phyloP scores from a whole-genome alignment of 176 grass and related monocot genomes.

The Musa schizocarpa region DNA sequence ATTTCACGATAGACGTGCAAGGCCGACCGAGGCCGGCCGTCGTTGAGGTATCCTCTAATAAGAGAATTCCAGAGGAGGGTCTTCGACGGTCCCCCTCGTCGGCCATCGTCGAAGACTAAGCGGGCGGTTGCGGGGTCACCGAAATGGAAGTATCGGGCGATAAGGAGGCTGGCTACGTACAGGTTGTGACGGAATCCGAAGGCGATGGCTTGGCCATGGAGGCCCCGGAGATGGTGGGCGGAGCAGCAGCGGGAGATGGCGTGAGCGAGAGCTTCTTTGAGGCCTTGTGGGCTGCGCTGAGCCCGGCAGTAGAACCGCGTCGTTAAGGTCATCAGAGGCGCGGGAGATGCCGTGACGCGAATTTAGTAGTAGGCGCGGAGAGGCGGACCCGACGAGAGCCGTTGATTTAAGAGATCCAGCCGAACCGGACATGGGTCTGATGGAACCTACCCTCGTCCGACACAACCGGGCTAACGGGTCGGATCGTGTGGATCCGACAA shows the following conservation, averaged over 20 bases:
- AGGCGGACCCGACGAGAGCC: too few relatives aligned
- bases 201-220: constrained; percentile 32
- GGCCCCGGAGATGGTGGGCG: constrained; percentile 21
- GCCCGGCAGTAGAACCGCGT: background rate
- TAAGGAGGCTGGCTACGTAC: constrained; percentile 44
- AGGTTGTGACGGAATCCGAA: constrained; percentile 38
- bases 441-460: too few relatives aligned
- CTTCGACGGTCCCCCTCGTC: constrained; percentile 17
- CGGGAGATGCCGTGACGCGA: too few relatives aligned
- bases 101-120: constrained; percentile 31
- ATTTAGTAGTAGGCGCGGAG: too few relatives aligned
- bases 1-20: constrained; percentile 29
- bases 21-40: constrained; percentile 24
- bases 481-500: too few relatives aligned
- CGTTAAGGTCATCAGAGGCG: too few relatives aligned
- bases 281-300: constrained; percentile 19
- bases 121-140: constrained; percentile 27
- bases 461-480: too few relatives aligned
- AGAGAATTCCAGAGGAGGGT: constrained; percentile 59
- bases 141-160: constrained; percentile 51
- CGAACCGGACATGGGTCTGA: too few relatives aligned
- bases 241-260: constrained; percentile 24
- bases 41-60: constrained; percentile 39
- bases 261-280: constrained; percentile 54
- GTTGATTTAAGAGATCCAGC: too few relatives aligned